Evolutionary conservation across 2,329 filamentous ascomycete species (phyloP).

Genomic region (Aspergillus texensis): DNA sequence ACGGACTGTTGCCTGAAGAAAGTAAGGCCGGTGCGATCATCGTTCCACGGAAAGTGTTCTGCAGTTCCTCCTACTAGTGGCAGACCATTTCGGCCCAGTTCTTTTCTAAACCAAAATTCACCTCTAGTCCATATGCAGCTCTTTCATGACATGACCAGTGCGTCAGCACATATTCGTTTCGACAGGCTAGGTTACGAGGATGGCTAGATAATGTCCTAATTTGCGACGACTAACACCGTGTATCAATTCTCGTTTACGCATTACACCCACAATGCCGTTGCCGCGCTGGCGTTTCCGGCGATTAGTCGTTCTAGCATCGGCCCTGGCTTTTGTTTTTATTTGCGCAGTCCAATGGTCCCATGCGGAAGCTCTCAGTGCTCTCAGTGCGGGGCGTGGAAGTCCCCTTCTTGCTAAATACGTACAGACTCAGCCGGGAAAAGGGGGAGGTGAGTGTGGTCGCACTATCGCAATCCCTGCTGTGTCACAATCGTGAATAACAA

Average conservation of each 20-base stretch:
- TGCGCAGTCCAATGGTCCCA: background rate
- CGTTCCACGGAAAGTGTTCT: background rate
- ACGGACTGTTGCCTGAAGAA: background rate
- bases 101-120: background rate
- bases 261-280: background rate
- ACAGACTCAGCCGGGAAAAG: background rate
- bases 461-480: background rate
- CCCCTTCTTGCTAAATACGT: background rate
- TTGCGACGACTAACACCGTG: background rate
- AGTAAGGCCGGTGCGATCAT: background rate
- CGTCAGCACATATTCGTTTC: background rate
- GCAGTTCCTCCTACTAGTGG: background rate
- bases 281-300: background rate
- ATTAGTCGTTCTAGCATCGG: background rate
- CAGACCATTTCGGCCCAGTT: too few relatives aligned
- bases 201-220: background rate
- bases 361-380: background rate
- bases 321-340: background rate
- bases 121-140: background rate
- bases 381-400: background rate
- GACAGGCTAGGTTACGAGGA: background rate
- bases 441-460: background rate
- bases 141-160: background rate
- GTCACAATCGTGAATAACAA: background rate
- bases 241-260: background rate